Base-by-base conservation (phyloP, 139 green algal species). In the Chlorella sp. region DNA sequence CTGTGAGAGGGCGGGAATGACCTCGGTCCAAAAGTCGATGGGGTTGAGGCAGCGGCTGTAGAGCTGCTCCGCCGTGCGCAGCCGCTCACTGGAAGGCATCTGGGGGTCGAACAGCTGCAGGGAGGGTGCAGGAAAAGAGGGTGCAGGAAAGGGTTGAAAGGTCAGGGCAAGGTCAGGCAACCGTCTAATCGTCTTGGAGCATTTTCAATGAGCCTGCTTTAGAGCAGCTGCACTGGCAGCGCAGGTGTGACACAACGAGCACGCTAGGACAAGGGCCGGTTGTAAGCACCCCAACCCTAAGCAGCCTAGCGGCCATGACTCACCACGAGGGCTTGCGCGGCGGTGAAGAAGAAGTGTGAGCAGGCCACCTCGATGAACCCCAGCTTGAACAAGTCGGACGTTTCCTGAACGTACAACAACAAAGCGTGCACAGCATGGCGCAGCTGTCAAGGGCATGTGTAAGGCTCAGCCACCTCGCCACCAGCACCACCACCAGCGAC, bases 341-440 rank as follows among this genome's bases (percentile, higher is more conserved):
- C 74, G 0, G 66, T 81, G 61, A 84, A 84, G 74, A 74, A 81
- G 49, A 67, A 78, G 23, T 73, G 65, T 62, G 70, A 75, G 72
- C 74, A 76, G 10, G 67, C 74, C 1, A 74, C 74, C 50, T 77
- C 42, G n/a, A 84, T 67, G 31, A 81, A 65, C 2, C 64, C 55
- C 49, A 84, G 67, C 71, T 81, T 81, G 73, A 76, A 84, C 34
- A 84, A 74, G n/a, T 79, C 63, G 20, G 26, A 29, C 20, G 42
- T 36, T 2, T 30, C 60, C 74, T 71, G 67, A 35, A 71, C 5
- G 51, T 6, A 51, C 63, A 10, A 27, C 6, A 29, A 64, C 26
- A 55, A n/a, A n/a, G n/a, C n/a, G n/a, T n/a, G n/a, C n/a, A n/a
- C n/a, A n/a, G n/a, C n/a, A n/a, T n/a, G n/a, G n/a, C n/a, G n/a